phyloP scores from a whole-genome alignment of 495 filamentous ascomycete genomes.

The Filosporella fistucella region DNA sequence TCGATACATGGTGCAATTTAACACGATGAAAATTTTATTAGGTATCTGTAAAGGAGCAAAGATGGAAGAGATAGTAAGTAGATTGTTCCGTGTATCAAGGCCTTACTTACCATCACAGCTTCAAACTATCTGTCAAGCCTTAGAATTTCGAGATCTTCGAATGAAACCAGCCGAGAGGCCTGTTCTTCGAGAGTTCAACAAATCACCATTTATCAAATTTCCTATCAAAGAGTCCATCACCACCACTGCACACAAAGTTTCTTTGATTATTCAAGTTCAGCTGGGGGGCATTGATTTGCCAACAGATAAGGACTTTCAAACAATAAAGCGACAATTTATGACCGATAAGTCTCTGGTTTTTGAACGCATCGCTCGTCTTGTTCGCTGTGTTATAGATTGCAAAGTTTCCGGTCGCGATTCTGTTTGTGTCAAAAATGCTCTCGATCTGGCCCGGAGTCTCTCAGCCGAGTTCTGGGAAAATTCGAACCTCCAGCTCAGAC shows the following conservation, averaged over 20 bases:
- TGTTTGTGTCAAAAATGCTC: slow-evolving; percentile 57
- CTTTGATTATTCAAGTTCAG: slow-evolving; percentile 75
- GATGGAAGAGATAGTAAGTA: slow-evolving; percentile 67
- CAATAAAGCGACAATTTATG: slow-evolving; percentile 51
- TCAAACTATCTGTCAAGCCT: slow-evolving; percentile 60
- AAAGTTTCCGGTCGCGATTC: slow-evolving; percentile 65
- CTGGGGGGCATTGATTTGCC: slow-evolving; percentile 74
- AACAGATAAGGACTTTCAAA: slow-evolving; percentile 51
- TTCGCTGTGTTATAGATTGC: slow-evolving; percentile 86
- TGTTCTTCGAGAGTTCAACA: slow-evolving; percentile 80
- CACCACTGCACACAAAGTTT: slow-evolving; percentile 77
- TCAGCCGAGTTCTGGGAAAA: slow-evolving; percentile 83
- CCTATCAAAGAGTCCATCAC: slow-evolving; percentile 76
- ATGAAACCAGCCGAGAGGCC: slow-evolving; percentile 71
- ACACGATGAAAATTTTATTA: slow-evolving; percentile 79
- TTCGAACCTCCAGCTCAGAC: slow-evolving; percentile 78
- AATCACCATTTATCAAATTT: slow-evolving; percentile 63
- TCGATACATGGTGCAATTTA: slow-evolving; percentile 84
- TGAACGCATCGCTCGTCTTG: slow-evolving; percentile 65
- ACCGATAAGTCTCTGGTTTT: slow-evolving; percentile 73
- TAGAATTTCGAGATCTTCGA: slow-evolving; percentile 73
- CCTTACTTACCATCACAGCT: slow-evolving; percentile 48
- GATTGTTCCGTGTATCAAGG: slow-evolving; percentile 2
- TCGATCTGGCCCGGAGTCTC: slow-evolving; percentile 77
- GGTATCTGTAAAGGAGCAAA: slow-evolving; percentile 54